Evolutionary conservation across 2,329 filamentous ascomycete species (phyloP).

Genomic region (Microsporum audouinii): DNA sequence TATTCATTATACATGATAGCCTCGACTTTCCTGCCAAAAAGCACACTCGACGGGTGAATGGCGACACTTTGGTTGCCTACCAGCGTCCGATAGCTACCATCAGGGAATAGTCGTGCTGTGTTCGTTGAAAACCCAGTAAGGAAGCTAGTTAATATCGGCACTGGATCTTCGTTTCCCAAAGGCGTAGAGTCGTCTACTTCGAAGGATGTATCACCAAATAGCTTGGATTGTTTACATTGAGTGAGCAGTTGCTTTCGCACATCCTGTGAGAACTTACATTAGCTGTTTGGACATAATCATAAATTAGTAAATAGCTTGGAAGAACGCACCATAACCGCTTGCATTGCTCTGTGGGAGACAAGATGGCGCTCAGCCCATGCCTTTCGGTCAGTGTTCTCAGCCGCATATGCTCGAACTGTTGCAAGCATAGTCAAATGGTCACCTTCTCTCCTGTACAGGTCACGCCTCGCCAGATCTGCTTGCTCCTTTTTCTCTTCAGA

Average conservation of each 20-base stretch:
- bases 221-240: slow-evolving; percentile 42
- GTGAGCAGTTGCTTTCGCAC: slow-evolving; percentile 50
- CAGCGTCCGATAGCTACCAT: slow-evolving; percentile 51
- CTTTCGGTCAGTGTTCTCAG: slow-evolving; percentile 47
- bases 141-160: slow-evolving; percentile 47
- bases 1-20: slow-evolving; percentile 56
- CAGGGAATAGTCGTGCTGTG: slow-evolving; percentile 48
- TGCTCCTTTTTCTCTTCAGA: slow-evolving; percentile 51
- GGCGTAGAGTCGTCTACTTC: slow-evolving; percentile 7
- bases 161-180: slow-evolving; percentile 27
- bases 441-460: slow-evolving; percentile 49
- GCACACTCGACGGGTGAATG: slow-evolving; percentile 51
- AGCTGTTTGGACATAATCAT: not conserved
- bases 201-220: slow-evolving; percentile 22
- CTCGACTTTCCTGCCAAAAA: slow-evolving; percentile 50
- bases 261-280: slow-evolving; percentile 29
- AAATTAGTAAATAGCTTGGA: not conserved
- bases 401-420: slow-evolving; percentile 49
- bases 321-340: slow-evolving; percentile 45
- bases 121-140: slow-evolving; percentile 49
- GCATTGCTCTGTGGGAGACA: slow-evolving; percentile 54
- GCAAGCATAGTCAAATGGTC: slow-evolving; percentile 53
- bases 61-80: slow-evolving; percentile 51
- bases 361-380: slow-evolving; percentile 49
- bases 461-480: slow-evolving; percentile 44